phyloP scores from a whole-genome alignment of 768 basidiomycete species.

The Udeniomyces megalosporus region DNA sequence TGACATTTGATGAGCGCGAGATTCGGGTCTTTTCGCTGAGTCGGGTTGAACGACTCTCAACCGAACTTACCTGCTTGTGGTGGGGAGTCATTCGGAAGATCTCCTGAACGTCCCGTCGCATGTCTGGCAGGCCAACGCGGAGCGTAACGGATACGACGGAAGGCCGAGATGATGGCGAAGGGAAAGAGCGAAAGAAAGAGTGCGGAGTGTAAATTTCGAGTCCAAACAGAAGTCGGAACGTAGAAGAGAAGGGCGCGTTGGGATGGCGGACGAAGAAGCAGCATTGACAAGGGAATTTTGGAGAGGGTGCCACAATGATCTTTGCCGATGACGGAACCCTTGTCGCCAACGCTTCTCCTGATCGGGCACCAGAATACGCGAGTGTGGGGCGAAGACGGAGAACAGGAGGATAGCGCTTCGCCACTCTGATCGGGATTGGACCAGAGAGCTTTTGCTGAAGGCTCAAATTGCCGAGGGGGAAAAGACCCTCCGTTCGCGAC shows the following conservation, averaged over 20 bases:
- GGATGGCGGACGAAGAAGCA: not conserved
- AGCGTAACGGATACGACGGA: too few species aligned
- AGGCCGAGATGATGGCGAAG: slow-evolving; percentile 27
- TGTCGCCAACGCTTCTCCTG: too few species aligned
- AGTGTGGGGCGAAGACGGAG: not conserved
- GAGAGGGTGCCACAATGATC: too few species aligned
- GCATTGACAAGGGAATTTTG: too few species aligned
- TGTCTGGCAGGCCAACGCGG: too few species aligned
- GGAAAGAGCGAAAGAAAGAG: slow-evolving; percentile 22
- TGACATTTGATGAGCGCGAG: not conserved
- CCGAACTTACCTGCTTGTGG: slow-evolving; percentile 47
- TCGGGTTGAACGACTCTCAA: not conserved
- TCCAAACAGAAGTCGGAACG: not conserved
- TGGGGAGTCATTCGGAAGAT: slow-evolving; percentile 97
- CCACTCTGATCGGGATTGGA: not conserved
- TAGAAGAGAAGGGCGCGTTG: not conserved
- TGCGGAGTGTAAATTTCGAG: slow-evolving; percentile 3
- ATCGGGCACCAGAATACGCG: not conserved
- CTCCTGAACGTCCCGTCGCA: slow-evolving; percentile 99
- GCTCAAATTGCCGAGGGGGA: not conserved
- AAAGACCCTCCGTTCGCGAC: too few species aligned
- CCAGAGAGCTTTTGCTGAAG: slow-evolving; percentile 6
- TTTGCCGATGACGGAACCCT: too few species aligned
- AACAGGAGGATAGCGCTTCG: not conserved
- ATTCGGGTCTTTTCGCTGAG: too few species aligned